Conservation (phyloP, 1,284 basidiomycete species). For the Moesziomyces aphidis region DNA sequence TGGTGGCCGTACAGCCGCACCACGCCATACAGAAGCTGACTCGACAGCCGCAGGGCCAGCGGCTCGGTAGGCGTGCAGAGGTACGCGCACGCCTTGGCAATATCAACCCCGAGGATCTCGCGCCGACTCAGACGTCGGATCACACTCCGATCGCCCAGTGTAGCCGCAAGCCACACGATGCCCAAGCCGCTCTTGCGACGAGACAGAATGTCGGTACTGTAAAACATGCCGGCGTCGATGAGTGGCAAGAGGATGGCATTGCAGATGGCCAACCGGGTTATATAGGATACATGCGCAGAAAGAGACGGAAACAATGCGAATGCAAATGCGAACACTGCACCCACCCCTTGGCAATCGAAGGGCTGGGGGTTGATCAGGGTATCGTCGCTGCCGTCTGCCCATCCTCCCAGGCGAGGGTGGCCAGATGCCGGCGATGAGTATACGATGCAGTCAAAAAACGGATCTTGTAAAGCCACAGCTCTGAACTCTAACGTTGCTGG, state of each 20-base stretch:
- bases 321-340: constrained; percentile 29
- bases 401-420: not conserved
- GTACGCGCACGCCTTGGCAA: constrained; percentile 37
- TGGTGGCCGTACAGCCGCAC: constrained; percentile 52
- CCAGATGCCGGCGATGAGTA: constrained; percentile 20
- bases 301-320: constrained; percentile 5
- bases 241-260: not conserved
- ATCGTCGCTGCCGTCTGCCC: constrained; percentile 13
- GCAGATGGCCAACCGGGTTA: constrained; percentile 2
- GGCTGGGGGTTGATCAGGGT: constrained; percentile 8
- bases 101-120: constrained; percentile 46
- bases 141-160: constrained; percentile 41
- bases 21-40: constrained; percentile 56
- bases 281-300: constrained; percentile 7
- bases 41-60: constrained; percentile 54
- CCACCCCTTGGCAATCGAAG: not conserved
- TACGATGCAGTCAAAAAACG: constrained; percentile 16
- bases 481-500: not conserved
- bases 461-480: too few relatives aligned
- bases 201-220: constrained; percentile 53
- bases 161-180: constrained; percentile 62
- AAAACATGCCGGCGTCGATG: constrained; percentile 43
- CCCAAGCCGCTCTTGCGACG: constrained; percentile 49
- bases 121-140: constrained; percentile 42
- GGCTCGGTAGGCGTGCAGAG: constrained; percentile 44